Conservation (phyloP, 1,284 basidiomycete genomes). For the Coriolopsis trogii region DNA sequence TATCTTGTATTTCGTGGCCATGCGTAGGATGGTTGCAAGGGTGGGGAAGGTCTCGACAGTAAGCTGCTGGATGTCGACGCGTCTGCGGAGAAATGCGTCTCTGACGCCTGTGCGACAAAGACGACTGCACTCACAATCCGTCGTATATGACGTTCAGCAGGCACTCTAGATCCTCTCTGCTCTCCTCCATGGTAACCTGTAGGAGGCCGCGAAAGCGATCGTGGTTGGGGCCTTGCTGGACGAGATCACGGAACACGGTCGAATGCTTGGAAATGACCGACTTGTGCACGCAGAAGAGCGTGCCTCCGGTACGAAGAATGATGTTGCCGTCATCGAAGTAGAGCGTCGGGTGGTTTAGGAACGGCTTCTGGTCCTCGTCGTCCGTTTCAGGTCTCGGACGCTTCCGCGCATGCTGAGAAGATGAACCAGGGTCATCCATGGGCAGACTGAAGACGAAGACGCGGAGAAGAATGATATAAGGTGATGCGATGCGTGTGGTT, state of each 20-base stretch:
- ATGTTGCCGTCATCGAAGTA: conserved; percentile 37
- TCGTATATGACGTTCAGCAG: conserved; percentile 33
- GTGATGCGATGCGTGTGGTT: neutral
- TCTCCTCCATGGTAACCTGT: conserved; percentile 32
- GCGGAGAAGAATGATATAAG: too few species aligned
- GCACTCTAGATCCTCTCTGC: conserved; percentile 30
- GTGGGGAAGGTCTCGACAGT: conserved; percentile 30
- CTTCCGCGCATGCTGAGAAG: conserved; percentile 8
- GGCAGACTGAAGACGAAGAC: too few species aligned
- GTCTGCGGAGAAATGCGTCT: conserved; percentile 12
- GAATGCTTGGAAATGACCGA: conserved; percentile 33
- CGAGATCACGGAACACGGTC: conserved; percentile 29
- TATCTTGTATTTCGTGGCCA: conserved; percentile 34
- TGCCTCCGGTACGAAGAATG: conserved; percentile 26
- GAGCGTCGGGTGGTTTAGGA: conserved; percentile 30
- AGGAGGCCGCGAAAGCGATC: conserved; percentile 29
- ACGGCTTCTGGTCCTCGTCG: conserved; percentile 18
- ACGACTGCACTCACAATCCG: conserved; percentile 30
- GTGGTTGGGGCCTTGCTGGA: conserved; percentile 22
- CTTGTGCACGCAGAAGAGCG: conserved; percentile 33
- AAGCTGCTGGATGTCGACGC: conserved; percentile 24
- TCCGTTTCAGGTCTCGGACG: conserved; percentile 10
- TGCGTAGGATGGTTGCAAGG: conserved; percentile 27
- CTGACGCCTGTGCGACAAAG: neutral
- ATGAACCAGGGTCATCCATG: neutral